phyloP scores from a whole-genome alignment of 1,284 basidiomycete genomes.

The Malassezia restricta region DNA sequence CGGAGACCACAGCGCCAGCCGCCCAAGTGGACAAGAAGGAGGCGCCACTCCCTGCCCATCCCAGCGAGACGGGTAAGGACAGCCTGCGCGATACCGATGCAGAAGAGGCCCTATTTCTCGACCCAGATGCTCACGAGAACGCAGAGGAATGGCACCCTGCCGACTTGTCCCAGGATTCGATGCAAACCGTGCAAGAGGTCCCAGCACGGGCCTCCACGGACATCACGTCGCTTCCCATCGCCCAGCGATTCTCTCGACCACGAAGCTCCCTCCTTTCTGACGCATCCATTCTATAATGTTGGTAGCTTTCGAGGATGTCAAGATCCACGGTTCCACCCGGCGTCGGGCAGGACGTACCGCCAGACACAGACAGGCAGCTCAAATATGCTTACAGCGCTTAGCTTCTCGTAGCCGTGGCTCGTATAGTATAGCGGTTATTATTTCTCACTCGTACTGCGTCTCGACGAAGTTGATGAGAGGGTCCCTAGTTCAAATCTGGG shows the following conservation, averaged over 20 bases:
- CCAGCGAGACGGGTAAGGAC: neutral
- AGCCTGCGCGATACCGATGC: too few relatives aligned
- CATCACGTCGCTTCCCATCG: neutral
- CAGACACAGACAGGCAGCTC: neutral
- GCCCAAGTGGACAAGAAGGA: too few relatives aligned
- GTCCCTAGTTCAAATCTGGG: slow-evolving; percentile 16
- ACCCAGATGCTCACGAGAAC: neutral
- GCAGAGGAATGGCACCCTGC: neutral
- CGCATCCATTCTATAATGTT: neutral
- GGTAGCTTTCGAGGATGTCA: neutral
- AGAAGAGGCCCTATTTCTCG: neutral
- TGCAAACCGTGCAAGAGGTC: neutral
- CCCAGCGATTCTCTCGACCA: slow-evolving; percentile 3
- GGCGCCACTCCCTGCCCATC: neutral
- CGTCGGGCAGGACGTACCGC: too few relatives aligned
- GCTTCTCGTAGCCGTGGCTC: neutral
- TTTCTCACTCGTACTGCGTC: slow-evolving; percentile 14
- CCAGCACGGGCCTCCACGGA: neutral
- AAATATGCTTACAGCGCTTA: neutral
- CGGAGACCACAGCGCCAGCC: neutral
- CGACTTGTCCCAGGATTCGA: neutral
- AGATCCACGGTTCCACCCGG: too few relatives aligned
- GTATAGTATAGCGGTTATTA: slow-evolving; percentile 17
- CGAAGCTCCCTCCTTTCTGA: slow-evolving; percentile 2
- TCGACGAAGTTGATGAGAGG: slow-evolving; percentile 13